A percentile compares a stretch with the other conserved stretches of the same genome.
phyloP scores from a whole-genome alignment of 192 early-diverging fungal species.

The Linnemannia elongata region DNA sequence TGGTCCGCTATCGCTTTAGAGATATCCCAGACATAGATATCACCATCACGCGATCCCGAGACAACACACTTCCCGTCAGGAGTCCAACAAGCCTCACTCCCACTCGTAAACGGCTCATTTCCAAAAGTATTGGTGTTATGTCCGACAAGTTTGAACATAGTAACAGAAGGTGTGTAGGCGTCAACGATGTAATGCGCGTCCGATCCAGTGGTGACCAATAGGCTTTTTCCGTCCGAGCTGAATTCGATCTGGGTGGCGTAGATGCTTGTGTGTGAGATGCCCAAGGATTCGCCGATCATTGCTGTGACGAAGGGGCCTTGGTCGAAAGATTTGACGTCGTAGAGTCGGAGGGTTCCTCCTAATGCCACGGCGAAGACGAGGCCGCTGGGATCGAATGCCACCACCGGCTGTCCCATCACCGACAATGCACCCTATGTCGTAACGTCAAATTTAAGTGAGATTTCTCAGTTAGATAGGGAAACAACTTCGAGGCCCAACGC shows the following conservation, averaged over 20 bases:
- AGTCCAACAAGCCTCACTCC: slow-evolving; percentile 70
- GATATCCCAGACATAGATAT: slow-evolving; percentile 75
- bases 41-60: slow-evolving; percentile 78
- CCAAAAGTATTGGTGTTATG: slow-evolving; percentile 45
- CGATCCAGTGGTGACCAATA: slow-evolving; percentile 75
- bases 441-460: background rate
- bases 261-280: slow-evolving; percentile 12
- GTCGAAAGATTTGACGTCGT: slow-evolving; percentile 77
- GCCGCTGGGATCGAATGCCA: slow-evolving; percentile 86
- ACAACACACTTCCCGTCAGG: slow-evolving; percentile 83
- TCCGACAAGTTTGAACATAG: slow-evolving; percentile 61
- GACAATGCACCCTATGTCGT: slow-evolving; percentile 53
- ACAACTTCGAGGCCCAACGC: too few relatives aligned
- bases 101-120: slow-evolving; percentile 27
- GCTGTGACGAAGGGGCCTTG: slow-evolving; percentile 63
- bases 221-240: slow-evolving; percentile 79
- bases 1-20: slow-evolving; percentile 59
- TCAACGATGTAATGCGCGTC: slow-evolving; percentile 77
- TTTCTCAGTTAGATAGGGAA: too few relatives aligned
- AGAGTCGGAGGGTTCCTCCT: slow-evolving; percentile 71
- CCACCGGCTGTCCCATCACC: slow-evolving; percentile 60
- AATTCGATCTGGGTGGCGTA: slow-evolving; percentile 78
- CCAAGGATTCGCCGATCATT: slow-evolving; percentile 23
- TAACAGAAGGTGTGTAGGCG: slow-evolving; percentile 65
- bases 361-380: slow-evolving; percentile 76